Percentiles rank a stretch among this genome's conserved stretches.
These are phyloP conservation scores for Hericium erinaceus DNA, from an alignment of 768 basidiomycete genomes.

Conservation along the genomic window DNA sequence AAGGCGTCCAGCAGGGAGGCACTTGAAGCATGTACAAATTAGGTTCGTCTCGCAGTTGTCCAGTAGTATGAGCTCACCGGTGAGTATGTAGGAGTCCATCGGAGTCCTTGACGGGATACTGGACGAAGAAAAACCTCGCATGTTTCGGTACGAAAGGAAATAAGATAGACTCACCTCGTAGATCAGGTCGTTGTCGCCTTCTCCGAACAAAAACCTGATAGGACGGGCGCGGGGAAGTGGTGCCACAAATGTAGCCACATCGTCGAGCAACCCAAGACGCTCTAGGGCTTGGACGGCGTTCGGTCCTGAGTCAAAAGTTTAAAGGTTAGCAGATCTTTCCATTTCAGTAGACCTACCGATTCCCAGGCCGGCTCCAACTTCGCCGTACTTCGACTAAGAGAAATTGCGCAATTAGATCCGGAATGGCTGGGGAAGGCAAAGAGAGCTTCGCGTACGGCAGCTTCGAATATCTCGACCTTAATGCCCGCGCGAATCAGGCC, in stretches of 20 bases:
- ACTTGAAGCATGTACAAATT: neutral
- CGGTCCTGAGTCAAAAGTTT: conserved; percentile 25
- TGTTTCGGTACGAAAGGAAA: neutral
- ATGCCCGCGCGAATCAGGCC: conserved; percentile 34
- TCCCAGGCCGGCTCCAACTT: neutral
- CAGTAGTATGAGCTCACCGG: neutral
- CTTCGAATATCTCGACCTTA: conserved; percentile 40
- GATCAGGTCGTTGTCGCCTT: neutral
- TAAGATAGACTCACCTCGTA: neutral
- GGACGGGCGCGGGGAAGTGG: neutral
- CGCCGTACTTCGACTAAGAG: neutral
- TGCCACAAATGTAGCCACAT: neutral
- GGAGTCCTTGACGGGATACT: neutral
- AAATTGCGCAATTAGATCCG: neutral
- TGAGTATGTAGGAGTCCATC: neutral
- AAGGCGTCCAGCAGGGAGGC: conserved; percentile 37
- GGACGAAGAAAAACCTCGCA: too few species aligned
- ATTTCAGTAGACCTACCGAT: neutral
- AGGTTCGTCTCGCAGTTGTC: too few species aligned
- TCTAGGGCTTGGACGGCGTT: conserved; percentile 39
- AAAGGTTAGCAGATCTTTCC: neutral
- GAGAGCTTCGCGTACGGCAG: conserved; percentile 28
- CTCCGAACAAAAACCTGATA: neutral
- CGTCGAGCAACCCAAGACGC: conserved; percentile 24
- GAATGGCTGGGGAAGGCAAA: neutral